Conservation (phyloP, 31 red algal genomes). For the Asparagopsis taxiformis region DNA sequence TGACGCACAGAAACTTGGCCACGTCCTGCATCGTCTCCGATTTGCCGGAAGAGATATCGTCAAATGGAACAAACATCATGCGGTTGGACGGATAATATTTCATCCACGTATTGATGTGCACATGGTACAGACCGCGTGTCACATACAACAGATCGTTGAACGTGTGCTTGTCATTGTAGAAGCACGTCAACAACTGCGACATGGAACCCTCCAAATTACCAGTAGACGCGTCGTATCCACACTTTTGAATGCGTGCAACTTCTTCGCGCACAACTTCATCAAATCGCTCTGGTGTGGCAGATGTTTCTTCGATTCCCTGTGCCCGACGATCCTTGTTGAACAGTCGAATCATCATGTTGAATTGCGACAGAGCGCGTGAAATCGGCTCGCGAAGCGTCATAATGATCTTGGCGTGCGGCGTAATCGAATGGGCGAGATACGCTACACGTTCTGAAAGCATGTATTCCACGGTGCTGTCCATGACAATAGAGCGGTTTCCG, state of each 20-base stretch:
- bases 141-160: not conserved
- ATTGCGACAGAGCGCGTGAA: constrained; percentile 8
- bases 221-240: not conserved
- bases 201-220: not conserved
- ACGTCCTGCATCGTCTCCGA: not conserved
- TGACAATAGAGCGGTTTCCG: not conserved
- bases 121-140: not conserved
- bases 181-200: not conserved
- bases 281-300: not conserved
- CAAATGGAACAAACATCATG: not conserved
- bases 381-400: constrained; percentile 13
- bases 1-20: constrained; percentile 2
- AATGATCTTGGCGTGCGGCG: constrained; percentile 25
- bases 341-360: constrained; percentile 11
- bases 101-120: constrained; percentile 11
- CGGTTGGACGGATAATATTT: not conserved
- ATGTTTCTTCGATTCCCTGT: not conserved
- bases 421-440: constrained; percentile 1
- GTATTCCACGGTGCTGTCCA: constrained; percentile 11
- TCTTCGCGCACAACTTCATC: not conserved
- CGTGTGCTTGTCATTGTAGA: not conserved
- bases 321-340: constrained; percentile 5
- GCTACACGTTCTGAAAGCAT: constrained; percentile 11
- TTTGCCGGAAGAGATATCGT: not conserved
- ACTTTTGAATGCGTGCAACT: not conserved